Evolutionary conservation across 306 rosid species (phyloP).

Genomic region (Pyrus communis): DNA sequence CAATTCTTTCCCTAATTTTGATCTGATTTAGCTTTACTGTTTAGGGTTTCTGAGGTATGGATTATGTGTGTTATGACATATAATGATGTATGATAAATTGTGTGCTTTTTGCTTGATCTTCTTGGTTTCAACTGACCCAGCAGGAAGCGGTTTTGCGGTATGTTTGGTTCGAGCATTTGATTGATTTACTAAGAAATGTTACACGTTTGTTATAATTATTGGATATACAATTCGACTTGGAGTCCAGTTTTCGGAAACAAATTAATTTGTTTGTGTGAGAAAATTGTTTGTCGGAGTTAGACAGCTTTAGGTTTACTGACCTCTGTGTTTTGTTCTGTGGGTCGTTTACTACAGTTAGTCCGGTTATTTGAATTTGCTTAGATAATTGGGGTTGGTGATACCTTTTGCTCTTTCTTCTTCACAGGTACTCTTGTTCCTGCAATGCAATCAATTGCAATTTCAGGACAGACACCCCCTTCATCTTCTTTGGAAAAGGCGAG

Average conservation of each 20-base stretch:
- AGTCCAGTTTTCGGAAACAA: neutral
- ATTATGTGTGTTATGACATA: neutral
- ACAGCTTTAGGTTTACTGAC: neutral
- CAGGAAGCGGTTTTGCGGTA: neutral
- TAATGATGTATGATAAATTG: neutral
- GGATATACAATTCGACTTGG: neutral
- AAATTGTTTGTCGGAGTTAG: neutral
- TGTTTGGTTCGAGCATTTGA: neutral
- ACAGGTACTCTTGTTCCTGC: conserved; percentile 21
- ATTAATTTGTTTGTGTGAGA: neutral
- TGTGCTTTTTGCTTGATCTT: neutral
- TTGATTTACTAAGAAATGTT: neutral
- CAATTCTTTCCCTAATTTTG: neutral
- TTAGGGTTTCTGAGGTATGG: neutral
- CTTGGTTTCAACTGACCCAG: neutral
- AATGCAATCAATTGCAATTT: conserved; percentile 18
- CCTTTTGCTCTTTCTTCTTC: neutral
- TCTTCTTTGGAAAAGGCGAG: conserved; percentile 5
- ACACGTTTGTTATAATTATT: neutral
- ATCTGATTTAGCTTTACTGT: neutral
- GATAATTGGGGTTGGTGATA: neutral
- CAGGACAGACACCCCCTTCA: neutral
- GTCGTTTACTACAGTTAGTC: neutral
- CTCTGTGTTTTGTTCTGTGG: neutral
- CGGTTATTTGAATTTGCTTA: neutral